Conservation (phyloP, 2,329 filamentous ascomycete species). For the Ceratocystis huliohia region DNA sequence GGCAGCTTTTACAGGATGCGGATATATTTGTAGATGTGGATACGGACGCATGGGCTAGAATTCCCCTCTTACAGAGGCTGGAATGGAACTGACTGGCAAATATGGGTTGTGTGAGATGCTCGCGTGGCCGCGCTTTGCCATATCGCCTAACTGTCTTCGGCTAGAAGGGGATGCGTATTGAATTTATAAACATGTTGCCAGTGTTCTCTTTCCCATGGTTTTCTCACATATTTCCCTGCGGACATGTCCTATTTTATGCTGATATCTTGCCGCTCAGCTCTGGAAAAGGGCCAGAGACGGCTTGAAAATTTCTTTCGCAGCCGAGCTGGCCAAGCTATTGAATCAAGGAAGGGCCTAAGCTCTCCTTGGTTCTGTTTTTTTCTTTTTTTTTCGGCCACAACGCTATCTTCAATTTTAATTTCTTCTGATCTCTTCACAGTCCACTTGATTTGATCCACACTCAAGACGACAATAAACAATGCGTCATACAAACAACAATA, state of each 20-base stretch:
- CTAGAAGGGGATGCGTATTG: not conserved
- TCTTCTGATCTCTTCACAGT: not conserved
- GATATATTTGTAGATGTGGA: not conserved
- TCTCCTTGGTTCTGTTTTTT: not conserved
- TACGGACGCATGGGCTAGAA: too few species aligned
- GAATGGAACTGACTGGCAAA: not conserved
- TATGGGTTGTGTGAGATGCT: not conserved
- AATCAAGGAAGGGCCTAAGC: not conserved
- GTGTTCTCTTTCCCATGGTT: not conserved
- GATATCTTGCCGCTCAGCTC: not conserved
- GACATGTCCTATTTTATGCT: not conserved
- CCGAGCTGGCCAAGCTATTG: not conserved
- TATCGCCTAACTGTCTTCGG: not conserved
- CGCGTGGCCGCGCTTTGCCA: not conserved
- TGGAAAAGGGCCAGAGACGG: not conserved
- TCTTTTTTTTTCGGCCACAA: not conserved
- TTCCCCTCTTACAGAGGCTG: not conserved
- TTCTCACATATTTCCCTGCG: not conserved
- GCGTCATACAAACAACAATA: not conserved
- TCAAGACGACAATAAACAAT: conserved; percentile 9
- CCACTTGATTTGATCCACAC: not conserved
- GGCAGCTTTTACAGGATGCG: not conserved
- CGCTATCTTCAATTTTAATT: not conserved
- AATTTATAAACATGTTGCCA: too few species aligned
- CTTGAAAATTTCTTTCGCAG: not conserved